Conservation (phyloP, 1,139 yeast genomes). For the Nematodospora anomalae region DNA sequence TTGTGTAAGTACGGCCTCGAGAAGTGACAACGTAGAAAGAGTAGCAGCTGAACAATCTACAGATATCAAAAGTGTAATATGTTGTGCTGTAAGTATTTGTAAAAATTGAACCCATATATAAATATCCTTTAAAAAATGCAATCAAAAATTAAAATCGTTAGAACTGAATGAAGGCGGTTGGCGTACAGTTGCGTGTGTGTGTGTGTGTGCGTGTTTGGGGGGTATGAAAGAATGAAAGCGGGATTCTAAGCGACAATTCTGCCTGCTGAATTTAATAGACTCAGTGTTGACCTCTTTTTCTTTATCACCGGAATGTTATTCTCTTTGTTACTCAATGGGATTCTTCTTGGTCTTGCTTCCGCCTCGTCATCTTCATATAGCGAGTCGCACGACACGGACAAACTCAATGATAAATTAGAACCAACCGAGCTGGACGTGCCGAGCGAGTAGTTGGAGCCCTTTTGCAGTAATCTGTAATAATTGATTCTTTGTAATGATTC, state of each 20-base stretch:
- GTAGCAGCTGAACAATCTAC: no score
- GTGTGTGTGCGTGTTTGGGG: no score
- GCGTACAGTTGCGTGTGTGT: no score
- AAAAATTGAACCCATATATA: no score
- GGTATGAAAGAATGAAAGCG: no score
- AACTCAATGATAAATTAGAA: conserved; percentile 14
- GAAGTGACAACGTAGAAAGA: no score
- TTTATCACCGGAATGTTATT: conserved; percentile 12
- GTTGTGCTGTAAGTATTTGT: no score
- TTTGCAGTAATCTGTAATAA: conserved; percentile 37
- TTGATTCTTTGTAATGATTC: conserved; percentile 37
- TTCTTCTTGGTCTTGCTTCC: conserved; percentile 12
- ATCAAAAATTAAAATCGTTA: no score
- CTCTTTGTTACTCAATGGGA: conserved; percentile 26
- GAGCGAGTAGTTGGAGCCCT: conserved; percentile 1
- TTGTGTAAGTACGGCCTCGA: no score
- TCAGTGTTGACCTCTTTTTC: conserved; percentile 13
- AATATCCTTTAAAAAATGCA: no score
- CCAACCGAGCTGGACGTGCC: conserved; percentile 9
- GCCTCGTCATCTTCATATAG: conserved; percentile 10
- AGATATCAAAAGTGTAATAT: no score
- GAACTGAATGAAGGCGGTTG: no score
- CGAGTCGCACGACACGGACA: conserved; percentile 15
- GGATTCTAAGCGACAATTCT: conserved; percentile 7
- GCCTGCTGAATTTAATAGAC: conserved; percentile 7